phyloP scores from a whole-genome alignment of 192 early-diverging fungal genomes.

The Coemansia sp. region DNA sequence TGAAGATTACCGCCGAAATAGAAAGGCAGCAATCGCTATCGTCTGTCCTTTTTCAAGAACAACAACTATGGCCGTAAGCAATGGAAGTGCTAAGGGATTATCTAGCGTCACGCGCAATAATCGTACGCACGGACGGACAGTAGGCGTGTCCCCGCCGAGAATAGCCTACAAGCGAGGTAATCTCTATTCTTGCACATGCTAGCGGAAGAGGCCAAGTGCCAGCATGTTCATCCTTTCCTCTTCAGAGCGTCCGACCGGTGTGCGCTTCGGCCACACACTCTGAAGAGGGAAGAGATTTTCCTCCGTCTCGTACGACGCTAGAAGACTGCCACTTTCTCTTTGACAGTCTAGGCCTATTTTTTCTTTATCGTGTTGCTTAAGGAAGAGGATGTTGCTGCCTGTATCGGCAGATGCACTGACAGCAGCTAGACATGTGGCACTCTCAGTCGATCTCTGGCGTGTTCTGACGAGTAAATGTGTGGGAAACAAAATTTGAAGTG shows the following conservation, averaged over 20 bases:
- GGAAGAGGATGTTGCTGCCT: not conserved
- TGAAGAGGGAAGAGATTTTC: not conserved
- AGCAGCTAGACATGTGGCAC: not conserved
- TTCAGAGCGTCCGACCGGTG: not conserved
- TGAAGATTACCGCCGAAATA: not conserved
- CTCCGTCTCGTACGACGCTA: slow-evolving; percentile 2
- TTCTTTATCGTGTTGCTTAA: not conserved
- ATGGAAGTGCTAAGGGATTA: not conserved
- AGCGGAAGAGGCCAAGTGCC: slow-evolving; percentile 4
- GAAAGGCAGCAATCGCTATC: not conserved
- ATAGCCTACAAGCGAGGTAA: not conserved
- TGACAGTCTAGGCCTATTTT: not conserved
- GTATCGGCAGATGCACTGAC: slow-evolving; percentile 2
- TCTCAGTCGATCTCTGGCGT: slow-evolving; percentile 4
- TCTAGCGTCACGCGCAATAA: not conserved
- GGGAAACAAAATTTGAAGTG: slow-evolving; percentile 1
- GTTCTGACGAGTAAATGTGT: not conserved
- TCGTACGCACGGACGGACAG: not conserved
- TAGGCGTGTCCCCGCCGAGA: not conserved
- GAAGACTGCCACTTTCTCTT: not conserved
- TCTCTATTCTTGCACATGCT: not conserved
- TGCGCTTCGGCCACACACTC: not conserved
- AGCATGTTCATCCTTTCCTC: not conserved
- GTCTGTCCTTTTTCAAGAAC: not conserved
- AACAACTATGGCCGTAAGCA: not conserved